Conservation (phyloP, 352 stramenopile genomes). For the Phytophthora tentaculata region DNA sequence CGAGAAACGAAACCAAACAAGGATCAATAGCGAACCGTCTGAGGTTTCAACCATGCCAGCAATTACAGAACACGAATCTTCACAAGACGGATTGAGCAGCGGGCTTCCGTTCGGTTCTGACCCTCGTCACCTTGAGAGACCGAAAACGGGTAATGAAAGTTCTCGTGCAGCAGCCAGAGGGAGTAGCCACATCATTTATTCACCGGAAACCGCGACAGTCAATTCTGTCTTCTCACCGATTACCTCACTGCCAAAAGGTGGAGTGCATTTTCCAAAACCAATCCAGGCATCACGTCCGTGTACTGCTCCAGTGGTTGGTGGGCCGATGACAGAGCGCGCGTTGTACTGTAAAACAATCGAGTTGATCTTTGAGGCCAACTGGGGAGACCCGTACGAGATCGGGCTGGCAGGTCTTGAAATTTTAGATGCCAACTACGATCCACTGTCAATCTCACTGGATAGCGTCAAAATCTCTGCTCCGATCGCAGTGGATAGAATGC, state of each 20-base stretch:
- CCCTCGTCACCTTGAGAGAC: constrained; percentile 44
- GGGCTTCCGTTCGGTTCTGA: constrained; percentile 14
- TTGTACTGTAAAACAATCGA: constrained; percentile 57
- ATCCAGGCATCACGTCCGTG: constrained; percentile 45
- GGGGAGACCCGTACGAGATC: constrained; percentile 75
- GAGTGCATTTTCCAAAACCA: constrained; percentile 32
- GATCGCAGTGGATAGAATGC: constrained; percentile 35
- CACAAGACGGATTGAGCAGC: not conserved
- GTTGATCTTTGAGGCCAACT: constrained; percentile 69
- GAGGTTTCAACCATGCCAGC: not conserved
- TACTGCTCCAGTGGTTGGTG: constrained; percentile 65
- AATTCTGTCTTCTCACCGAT: constrained; percentile 37
- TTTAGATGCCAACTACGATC: constrained; percentile 60
- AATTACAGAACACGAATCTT: not conserved
- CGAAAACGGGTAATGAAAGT: constrained; percentile 60
- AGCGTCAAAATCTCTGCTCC: constrained; percentile 44
- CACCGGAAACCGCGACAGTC: constrained; percentile 6
- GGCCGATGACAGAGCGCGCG: constrained; percentile 46
- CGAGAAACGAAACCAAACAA: constrained; percentile 49
- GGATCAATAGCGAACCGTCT: not conserved
- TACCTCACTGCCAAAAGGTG: constrained; percentile 47
- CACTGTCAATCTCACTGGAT: constrained; percentile 40
- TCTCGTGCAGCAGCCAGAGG: constrained; percentile 35
- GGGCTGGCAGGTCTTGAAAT: constrained; percentile 67
- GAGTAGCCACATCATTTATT: constrained; percentile 31